Evolutionary conservation across 192 early-diverging fungal genomes (phyloP), one percentile per base, ranked within the genome.

Genomic region (Phycomyces nitens): DNA sequence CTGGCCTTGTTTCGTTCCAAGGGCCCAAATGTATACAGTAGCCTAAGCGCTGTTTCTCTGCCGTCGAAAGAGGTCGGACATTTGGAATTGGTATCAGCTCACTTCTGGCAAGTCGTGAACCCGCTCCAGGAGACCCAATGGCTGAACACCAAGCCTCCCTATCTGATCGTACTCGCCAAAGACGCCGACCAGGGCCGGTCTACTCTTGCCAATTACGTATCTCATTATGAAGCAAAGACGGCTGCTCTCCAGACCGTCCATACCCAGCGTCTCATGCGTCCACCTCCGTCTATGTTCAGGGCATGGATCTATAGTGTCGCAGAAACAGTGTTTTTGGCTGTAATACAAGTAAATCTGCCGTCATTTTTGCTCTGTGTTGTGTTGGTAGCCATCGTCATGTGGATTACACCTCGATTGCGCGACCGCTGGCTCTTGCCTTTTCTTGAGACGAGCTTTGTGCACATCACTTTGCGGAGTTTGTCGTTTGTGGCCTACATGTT

Each of bases 381-480:
- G 0, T 52, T 61, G n/a, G 51, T 68, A 8, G 58, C 50, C 0
- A 66, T 66, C 14, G 50, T 70, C 22, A 15, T 65, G 9, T 74
- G 72, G 72, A 62, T 69, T 52, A 54, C 58, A 6, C 70, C 70
- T 0, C 51, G 26, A 12, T 66, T 50, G 22, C 53, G 70, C 18
- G 53, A 62, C 18, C 42, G 55, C 43, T 66, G 60, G 58, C 1
- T 74, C 22, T 20, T 55, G 15, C 72, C 66, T 3, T 34, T 68
- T 11, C 16, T 68, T 2, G 34, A 44, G 6, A n/a, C 10, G 1
- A 3, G 34, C 2, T 58, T 60, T 47, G 50, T 49, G 11, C 22
- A 60, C 18, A 24, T 34, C 34, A 60, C 24, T 9, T 15, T 22
- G 12, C 58, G 49, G 29, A 34, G 29, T 34, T 34, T 34, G 29